A percentile compares a stretch with the other conserved stretches of the same genome.
phyloP scores from a whole-genome alignment of 2,329 filamentous ascomycete genomes.

The Fusarium begoniae region DNA sequence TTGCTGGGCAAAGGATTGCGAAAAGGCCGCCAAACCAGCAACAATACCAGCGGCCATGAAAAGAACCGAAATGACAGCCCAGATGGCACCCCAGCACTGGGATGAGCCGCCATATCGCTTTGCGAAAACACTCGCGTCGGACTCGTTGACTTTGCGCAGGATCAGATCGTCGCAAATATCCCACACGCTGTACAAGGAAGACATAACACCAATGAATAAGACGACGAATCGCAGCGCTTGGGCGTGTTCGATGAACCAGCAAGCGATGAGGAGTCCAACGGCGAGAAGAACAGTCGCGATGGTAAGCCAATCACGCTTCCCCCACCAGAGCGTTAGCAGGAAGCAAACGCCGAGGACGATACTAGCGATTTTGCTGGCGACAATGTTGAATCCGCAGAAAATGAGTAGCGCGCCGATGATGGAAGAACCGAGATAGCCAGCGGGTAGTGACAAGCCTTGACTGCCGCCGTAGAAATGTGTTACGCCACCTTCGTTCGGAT shows the following conservation, averaged over 20 bases:
- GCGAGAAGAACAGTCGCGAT: conserved; percentile 75
- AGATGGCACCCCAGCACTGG: conserved; percentile 83
- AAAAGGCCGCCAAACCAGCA: conserved; percentile 80
- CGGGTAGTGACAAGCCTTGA: conserved; percentile 75
- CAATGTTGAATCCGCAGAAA: conserved; percentile 84
- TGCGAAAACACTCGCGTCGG: conserved; percentile 82
- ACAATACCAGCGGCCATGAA: conserved; percentile 80
- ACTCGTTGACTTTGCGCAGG: conserved; percentile 80
- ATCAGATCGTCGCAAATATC: conserved; percentile 88
- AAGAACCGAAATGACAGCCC: conserved; percentile 75
- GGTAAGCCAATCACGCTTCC: conserved; percentile 79
- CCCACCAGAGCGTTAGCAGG: conserved; percentile 84
- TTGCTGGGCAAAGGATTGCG: conserved; percentile 74
- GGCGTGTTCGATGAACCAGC: conserved; percentile 83
- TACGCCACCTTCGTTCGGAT: conserved; percentile 81
- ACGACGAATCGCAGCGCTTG: conserved; percentile 78
- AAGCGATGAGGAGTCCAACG: conserved; percentile 75
- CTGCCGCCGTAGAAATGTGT: conserved; percentile 80
- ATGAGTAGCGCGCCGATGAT: conserved; percentile 81
- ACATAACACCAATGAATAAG: conserved; percentile 86
- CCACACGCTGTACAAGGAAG: conserved; percentile 81
- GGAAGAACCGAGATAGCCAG: conserved; percentile 80
- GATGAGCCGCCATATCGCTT: conserved; percentile 81
- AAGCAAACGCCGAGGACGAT: conserved; percentile 79
- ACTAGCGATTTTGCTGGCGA: conserved; percentile 81